Base-by-base conservation (phyloP, 169 alveolate species). In the Babesia gibsoni region DNA sequence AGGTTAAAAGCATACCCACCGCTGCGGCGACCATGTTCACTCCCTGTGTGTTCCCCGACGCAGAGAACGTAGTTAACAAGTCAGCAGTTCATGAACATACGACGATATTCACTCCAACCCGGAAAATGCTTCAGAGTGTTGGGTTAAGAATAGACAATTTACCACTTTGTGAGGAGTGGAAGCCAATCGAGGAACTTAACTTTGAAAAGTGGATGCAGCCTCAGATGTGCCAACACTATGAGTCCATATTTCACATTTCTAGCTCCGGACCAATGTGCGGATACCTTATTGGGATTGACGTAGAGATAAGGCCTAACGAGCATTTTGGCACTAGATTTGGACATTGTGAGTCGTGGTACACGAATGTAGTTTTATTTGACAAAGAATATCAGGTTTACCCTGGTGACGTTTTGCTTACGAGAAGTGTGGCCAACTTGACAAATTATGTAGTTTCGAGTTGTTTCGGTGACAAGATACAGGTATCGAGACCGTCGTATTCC, bases 241-340 rank as follows among this genome's bases (percentile, higher is more conserved):
- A 67, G 43, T 67, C 84, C 25, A 37, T 82, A 42, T 68, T 82
- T 42, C 20, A 50, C n/a, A 73, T 84, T 32, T 57, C 82, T 20
- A 75, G 77, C 23, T 68, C 50, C 22, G 95, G 92, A 4, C 77
- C 81, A 2, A 70, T 89, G 56, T 87, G 93, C 33, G 95, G 94
- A 4, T 79, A 86, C 48, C 72, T 91, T 45, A 88, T 85, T 25
- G 92, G 92, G 4, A 86, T 91, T 41, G 95, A 89, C 65, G 92
- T 91, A 1, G 95, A 89, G 63, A 91, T 91, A 53, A 77, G 94
- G 36, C 90, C 93, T 49, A 92, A 84, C 23, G 92, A 88, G 22
- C 92, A 83, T 65, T 88, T 88, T 53, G 92, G 92, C 30, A 88
- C 92, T 0, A 75, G 82, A 41, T 88, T 70, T 57, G 92, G 92